Evolutionary conservation across 75 land plant genomes (phyloP).

Genomic region (Picea sitchensis): DNA sequence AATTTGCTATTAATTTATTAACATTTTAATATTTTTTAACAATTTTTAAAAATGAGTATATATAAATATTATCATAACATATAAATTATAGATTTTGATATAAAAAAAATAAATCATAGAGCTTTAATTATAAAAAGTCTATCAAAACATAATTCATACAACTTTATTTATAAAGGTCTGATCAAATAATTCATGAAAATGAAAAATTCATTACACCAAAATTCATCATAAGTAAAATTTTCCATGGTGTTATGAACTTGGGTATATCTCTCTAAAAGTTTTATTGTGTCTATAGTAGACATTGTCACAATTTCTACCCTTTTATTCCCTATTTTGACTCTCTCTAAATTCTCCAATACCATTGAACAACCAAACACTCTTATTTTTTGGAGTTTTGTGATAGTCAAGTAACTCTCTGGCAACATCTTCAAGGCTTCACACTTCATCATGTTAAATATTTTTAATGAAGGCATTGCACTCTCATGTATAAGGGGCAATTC

Average conservation of each 20-base stretch:
- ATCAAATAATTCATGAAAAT: neutral
- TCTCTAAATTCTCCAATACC: neutral
- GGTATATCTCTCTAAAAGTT: neutral
- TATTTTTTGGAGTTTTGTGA: neutral
- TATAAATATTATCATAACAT: no score
- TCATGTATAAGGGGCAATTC: neutral
- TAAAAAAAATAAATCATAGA: no score
- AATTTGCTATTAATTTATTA: no score
- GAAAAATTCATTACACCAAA: neutral
- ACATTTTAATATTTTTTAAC: no score
- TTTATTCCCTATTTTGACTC: neutral
- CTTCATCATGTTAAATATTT: neutral
- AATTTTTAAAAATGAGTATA: no score
- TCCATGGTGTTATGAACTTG: neutral
- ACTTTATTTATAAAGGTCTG: no score
- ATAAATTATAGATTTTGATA: no score
- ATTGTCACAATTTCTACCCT: neutral
- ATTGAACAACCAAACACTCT: neutral
- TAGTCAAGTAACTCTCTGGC: neutral
- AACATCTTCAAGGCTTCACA: slow-evolving; percentile 3
- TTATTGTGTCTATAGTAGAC: neutral
- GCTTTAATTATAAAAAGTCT: no score
- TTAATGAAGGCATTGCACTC: neutral
- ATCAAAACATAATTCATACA: no score
- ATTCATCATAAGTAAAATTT: neutral